Evolutionary conservation across 169 alveolate species (phyloP).

Genomic region (Plasmodium relictum): DNA sequence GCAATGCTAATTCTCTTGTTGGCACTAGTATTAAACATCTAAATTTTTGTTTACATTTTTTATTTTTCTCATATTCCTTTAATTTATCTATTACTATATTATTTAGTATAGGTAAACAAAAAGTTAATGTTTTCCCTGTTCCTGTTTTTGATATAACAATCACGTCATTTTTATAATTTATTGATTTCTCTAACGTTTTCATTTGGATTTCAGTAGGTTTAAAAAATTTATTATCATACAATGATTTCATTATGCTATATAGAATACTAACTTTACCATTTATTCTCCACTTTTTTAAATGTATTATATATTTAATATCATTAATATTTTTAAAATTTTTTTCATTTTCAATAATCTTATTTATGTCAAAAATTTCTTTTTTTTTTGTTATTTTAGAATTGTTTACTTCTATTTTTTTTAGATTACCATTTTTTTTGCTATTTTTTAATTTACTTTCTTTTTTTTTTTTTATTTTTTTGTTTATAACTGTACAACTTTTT

Average conservation of each 20-base stretch:
- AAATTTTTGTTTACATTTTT: constrained; percentile 63
- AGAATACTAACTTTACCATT: constrained; percentile 11
- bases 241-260: constrained; percentile 51
- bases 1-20: constrained; percentile 86
- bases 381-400: constrained; percentile 1
- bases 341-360: constrained; percentile 25
- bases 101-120: constrained; percentile 79
- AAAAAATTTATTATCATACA: constrained; percentile 40
- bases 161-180: constrained; percentile 75
- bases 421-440: neutral
- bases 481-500: too few relatives aligned
- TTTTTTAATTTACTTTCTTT: neutral
- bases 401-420: neutral
- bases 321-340: constrained; percentile 10
- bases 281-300: constrained; percentile 31
- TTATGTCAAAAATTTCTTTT: constrained; percentile 48
- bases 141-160: constrained; percentile 86
- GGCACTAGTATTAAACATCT: constrained; percentile 82
- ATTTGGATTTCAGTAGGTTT: constrained; percentile 65
- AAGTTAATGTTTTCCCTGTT: constrained; percentile 87
- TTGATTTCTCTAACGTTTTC: constrained; percentile 44
- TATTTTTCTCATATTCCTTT: constrained; percentile 27
- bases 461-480: neutral
- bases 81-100: constrained; percentile 68
- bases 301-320: constrained; percentile 39